These are phyloP conservation scores for Fusarium sp. DNA, from an alignment of 2,329 filamentous ascomycete genomes.

Conservation along the genomic window DNA sequence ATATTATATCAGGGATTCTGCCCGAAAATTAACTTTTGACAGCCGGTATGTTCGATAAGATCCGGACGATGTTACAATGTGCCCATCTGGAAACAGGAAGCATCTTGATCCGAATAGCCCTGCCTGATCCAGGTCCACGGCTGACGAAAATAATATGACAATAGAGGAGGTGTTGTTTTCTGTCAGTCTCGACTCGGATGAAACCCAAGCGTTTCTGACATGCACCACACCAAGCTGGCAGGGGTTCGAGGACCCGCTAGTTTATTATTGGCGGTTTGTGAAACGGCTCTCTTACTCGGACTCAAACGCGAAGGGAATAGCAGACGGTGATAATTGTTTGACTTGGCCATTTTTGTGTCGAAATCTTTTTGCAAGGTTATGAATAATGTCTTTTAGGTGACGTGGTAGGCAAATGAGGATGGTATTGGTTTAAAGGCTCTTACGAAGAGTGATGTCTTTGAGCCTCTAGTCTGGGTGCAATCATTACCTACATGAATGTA, in stretches of 20 bases:
- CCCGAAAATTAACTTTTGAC: background rate
- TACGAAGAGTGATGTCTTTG: too few relatives aligned
- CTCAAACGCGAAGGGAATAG: constrained; percentile 1
- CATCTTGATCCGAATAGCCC: constrained; percentile 4
- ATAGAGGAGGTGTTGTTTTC: rapidly evolving
- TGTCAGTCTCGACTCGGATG: background rate
- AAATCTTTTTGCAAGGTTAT: background rate
- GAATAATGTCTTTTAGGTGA: too few relatives aligned
- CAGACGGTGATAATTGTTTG: background rate
- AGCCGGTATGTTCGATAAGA: background rate
- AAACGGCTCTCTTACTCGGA: background rate
- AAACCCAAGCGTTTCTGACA: background rate
- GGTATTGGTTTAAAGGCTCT: too few relatives aligned
- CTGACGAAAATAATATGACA: background rate
- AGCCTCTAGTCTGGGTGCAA: too few relatives aligned
- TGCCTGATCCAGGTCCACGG: background rate
- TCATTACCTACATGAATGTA: too few relatives aligned
- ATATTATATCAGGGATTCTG: background rate
- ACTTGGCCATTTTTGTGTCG: background rate
- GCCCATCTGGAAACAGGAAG: constrained; percentile 16
- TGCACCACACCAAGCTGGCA: background rate
- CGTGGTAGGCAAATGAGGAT: too few relatives aligned
- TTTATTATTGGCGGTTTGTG: background rate
- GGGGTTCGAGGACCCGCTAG: background rate
- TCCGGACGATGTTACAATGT: background rate